phyloP scores from a whole-genome alignment of 2,329 filamentous ascomycete species.

The Paraphoma chrysanthemicola region DNA sequence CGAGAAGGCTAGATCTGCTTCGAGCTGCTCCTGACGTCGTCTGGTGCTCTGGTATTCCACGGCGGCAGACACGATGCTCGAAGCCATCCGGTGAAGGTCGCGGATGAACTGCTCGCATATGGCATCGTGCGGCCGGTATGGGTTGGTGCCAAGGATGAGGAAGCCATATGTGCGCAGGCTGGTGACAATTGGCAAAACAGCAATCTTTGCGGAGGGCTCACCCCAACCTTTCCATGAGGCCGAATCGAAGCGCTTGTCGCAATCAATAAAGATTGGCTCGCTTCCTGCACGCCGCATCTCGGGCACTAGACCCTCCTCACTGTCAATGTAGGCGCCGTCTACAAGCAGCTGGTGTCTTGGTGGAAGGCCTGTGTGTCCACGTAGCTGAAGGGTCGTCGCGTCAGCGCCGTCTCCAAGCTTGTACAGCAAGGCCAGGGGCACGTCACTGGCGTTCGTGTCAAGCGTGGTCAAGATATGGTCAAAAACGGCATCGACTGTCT shows the following conservation, averaged over 20 bases:
- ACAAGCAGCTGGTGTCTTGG: constrained; percentile 34
- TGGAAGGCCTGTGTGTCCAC: constrained; percentile 37
- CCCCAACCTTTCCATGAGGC: constrained; percentile 38
- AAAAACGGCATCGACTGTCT: constrained; percentile 26
- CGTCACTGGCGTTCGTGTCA: constrained; percentile 33
- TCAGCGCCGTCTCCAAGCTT: constrained; percentile 19
- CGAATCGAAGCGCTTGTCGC: constrained; percentile 38
- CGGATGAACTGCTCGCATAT: constrained; percentile 41
- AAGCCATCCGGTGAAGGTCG: constrained; percentile 40
- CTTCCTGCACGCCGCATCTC: constrained; percentile 36
- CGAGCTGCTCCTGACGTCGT: constrained; percentile 38
- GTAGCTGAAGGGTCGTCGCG: constrained; percentile 22
- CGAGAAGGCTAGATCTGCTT: constrained; percentile 43
- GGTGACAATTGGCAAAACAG: constrained; percentile 34
- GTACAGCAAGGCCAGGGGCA: constrained; percentile 42
- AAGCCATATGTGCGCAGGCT: constrained; percentile 34
- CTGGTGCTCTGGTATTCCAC: constrained; percentile 26
- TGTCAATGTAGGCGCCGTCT: constrained; percentile 26
- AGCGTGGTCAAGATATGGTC: constrained; percentile 39
- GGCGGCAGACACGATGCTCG: constrained; percentile 36
- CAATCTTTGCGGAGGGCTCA: constrained; percentile 30
- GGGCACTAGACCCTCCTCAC: constrained; percentile 33
- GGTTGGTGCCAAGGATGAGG: constrained; percentile 45
- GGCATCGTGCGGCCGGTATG: constrained; percentile 40
- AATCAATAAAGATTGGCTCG: constrained; percentile 28